Evolutionary conservation across 176 grass and related monocot genomes (phyloP).

Genomic region (Ensete glaucum): DNA sequence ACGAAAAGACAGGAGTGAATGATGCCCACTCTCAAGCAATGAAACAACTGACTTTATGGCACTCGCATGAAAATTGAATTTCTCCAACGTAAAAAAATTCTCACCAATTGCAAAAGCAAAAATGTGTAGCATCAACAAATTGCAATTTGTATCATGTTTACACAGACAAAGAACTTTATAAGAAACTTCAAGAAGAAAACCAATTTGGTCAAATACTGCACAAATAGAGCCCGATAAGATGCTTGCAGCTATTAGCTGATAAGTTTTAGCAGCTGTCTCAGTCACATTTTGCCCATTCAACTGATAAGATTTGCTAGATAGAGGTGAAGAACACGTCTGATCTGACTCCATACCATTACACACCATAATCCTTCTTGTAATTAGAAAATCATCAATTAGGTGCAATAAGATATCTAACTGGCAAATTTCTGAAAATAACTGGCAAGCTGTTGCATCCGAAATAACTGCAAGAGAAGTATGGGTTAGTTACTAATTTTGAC

Average conservation of each 20-base stretch:
- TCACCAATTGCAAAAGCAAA: conserved; percentile 63
- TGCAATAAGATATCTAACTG: conserved; percentile 37
- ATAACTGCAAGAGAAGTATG: conserved; percentile 41
- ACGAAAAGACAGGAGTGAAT: conserved; percentile 25
- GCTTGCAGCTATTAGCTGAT: conserved; percentile 56
- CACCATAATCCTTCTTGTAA: conserved; percentile 49
- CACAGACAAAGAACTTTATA: conserved; percentile 67
- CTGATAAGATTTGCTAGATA: conserved; percentile 2
- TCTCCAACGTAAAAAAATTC: conserved; percentile 41
- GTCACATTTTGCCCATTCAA: conserved; percentile 29
- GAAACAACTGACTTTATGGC: conserved; percentile 46
- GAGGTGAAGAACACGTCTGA: conserved; percentile 16
- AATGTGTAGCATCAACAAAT: conserved; percentile 59
- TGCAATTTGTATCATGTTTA: conserved; percentile 47
- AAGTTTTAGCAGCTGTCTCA: conserved; percentile 29
- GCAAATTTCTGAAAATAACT: conserved; percentile 30
- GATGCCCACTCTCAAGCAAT: conserved; percentile 40
- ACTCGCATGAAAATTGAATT: conserved; percentile 36
- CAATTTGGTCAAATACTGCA: conserved; percentile 35
- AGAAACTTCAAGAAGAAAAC: conserved; percentile 45
- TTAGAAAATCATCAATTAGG: conserved; percentile 63
- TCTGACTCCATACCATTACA: conserved; percentile 26
- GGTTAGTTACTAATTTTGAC: background rate
- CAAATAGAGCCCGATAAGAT: conserved; percentile 63
- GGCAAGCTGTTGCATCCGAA: conserved; percentile 38